These are phyloP conservation scores for Gossypium davidsonii DNA, from an alignment of 441 rosid species.

Conservation along the genomic window DNA sequence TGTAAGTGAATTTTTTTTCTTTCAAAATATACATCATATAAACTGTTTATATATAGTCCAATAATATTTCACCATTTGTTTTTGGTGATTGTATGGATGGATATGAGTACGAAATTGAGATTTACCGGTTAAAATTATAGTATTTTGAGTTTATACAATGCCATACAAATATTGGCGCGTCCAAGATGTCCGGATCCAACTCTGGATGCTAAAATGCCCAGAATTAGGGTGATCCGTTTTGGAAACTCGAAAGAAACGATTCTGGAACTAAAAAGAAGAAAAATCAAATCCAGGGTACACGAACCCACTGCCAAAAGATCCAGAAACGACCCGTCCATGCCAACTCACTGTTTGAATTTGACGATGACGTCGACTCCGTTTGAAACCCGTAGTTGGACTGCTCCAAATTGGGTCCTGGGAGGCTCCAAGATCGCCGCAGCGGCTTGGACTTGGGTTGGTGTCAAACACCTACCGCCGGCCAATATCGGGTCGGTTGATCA, in stretches of 20 bases:
- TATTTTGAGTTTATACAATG: no score
- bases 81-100: no score
- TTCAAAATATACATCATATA: no score
- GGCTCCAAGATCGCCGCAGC: constrained; percentile 49
- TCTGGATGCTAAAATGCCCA: constrained; percentile 2
- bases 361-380: constrained; percentile 32
- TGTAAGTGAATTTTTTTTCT: no score
- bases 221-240: not conserved
- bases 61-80: no score
- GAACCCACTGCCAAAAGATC: constrained; percentile 29
- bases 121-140: no score
- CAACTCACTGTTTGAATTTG: constrained; percentile 22
- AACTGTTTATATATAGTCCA: no score
- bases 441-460: constrained; percentile 47
- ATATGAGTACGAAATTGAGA: no score
- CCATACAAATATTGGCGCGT: not conserved
- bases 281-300: constrained; percentile 40
- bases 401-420: constrained; percentile 7
- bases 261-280: constrained; percentile 16
- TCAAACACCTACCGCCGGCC: constrained; percentile 5
- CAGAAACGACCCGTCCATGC: constrained; percentile 26
- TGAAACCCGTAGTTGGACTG: constrained; percentile 22
- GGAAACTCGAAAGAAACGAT: constrained; percentile 28
- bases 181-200: not conserved
- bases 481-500: no score